phyloP scores from a whole-genome alignment of 2,329 filamentous ascomycete species.

The Neopestalotiopsis sp. region DNA sequence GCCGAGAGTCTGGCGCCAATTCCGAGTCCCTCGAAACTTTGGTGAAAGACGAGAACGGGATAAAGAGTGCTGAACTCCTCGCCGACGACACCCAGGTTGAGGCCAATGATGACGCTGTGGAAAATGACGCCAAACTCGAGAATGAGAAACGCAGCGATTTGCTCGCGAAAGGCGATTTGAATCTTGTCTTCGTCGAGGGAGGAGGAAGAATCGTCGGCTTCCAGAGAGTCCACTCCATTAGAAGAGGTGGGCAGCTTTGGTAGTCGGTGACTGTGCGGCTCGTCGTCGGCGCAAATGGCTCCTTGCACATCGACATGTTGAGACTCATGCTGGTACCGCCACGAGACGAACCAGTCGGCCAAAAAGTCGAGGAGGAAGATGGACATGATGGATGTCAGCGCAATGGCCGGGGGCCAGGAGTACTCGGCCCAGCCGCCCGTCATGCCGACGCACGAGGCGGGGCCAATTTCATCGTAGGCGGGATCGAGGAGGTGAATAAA shows the following conservation, averaged over 20 bases:
- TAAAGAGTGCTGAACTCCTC: constrained; percentile 64
- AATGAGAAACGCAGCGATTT: constrained; percentile 87
- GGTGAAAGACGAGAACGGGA: constrained; percentile 80
- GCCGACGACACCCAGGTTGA: constrained; percentile 72
- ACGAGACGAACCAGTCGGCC: constrained; percentile 44
- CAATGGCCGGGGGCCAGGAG: constrained; percentile 83
- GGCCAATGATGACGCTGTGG: constrained; percentile 90
- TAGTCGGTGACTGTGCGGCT: background rate
- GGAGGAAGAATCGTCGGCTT: constrained; percentile 61
- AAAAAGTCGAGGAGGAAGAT: constrained; percentile 91
- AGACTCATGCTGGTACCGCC: background rate
- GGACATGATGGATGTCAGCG: constrained; percentile 82
- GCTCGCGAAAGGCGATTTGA: constrained; percentile 69
- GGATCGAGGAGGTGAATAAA: constrained; percentile 90
- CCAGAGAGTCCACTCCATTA: no score
- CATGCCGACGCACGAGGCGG: constrained; percentile 23
- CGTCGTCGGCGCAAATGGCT: constrained; percentile 61
- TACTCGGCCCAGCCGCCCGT: constrained; percentile 53
- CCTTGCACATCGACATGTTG: background rate
- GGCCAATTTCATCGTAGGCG: constrained; percentile 74
- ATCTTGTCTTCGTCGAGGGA: constrained; percentile 47
- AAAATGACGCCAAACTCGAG: constrained; percentile 96
- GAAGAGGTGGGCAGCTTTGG: constrained; percentile 34
- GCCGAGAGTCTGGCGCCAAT: constrained; percentile 84
- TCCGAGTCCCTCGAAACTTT: constrained; percentile 91